Conservation (phyloP, 1,284 basidiomycete species). For the Cutaneotrichosporon cutaneum region DNA sequence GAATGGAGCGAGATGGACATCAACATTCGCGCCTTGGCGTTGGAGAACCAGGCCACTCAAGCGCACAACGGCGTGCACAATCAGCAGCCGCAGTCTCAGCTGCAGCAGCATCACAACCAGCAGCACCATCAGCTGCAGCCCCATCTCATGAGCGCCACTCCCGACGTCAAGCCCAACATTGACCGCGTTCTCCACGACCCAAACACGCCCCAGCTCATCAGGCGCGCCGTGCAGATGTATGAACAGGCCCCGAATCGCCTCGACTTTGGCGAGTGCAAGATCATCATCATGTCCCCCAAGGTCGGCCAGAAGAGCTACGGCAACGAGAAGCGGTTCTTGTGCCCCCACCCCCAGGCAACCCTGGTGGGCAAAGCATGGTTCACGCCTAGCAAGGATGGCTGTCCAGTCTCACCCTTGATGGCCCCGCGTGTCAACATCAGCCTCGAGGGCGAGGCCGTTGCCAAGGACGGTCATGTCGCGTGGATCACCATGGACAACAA, state of each 20-base stretch:
- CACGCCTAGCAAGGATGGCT: constrained; percentile 52
- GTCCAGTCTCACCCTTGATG: constrained; percentile 51
- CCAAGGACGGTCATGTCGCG: constrained; percentile 57
- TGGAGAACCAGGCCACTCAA: constrained; percentile 15
- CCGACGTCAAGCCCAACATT: constrained; percentile 10
- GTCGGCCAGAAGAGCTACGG: constrained; percentile 97
- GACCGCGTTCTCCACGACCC: constrained; percentile 8
- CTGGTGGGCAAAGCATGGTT: constrained; percentile 96
- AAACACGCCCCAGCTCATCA: constrained; percentile 13
- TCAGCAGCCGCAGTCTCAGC: background rate
- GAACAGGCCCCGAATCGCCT: constrained; percentile 79
- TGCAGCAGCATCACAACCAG: background rate
- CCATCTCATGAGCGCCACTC: background rate
- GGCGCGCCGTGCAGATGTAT: constrained; percentile 56
- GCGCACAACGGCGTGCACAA: background rate
- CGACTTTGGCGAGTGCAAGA: constrained; percentile 84
- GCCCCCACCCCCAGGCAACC: constrained; percentile 91
- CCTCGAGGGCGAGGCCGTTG: constrained; percentile 82
- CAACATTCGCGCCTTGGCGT: constrained; percentile 24
- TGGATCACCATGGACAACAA: constrained; percentile 47
- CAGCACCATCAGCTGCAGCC: constrained; percentile 12
- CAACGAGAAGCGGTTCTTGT: constrained; percentile 93
- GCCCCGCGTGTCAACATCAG: constrained; percentile 82
- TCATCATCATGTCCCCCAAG: constrained; percentile 93
- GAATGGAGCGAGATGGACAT: constrained; percentile 37